phyloP scores from a whole-genome alignment of 192 early-diverging fungal species.

The Nowakowskiella sp. region DNA sequence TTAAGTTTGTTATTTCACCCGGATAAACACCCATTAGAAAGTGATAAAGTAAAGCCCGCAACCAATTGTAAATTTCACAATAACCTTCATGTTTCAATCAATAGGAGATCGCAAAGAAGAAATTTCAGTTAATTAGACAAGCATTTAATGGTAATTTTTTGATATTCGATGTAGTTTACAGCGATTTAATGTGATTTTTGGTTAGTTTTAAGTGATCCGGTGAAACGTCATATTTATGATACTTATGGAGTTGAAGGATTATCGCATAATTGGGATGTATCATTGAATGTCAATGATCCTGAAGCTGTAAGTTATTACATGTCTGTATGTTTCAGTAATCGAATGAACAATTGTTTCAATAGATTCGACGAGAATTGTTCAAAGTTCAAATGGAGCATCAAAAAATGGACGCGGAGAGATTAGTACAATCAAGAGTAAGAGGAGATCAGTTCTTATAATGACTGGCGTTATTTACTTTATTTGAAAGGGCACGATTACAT shows the following conservation, averaged over 20 bases:
- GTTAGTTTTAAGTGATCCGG: conserved; percentile 37
- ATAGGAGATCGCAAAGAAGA: conserved; percentile 29
- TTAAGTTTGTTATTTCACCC: conserved; percentile 48
- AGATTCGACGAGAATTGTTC: conserved; percentile 43
- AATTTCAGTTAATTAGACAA: conserved; percentile 41
- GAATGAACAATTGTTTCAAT: conserved; percentile 3
- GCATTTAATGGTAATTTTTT: conserved; percentile 33
- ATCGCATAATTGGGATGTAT: conserved; percentile 39
- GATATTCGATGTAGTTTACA: neutral
- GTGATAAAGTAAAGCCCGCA: neutral
- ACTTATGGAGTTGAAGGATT: conserved; percentile 40
- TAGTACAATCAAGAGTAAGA: conserved; percentile 31
- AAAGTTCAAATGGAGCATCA: conserved; percentile 17
- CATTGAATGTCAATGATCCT: conserved; percentile 9
- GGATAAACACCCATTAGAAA: conserved; percentile 35
- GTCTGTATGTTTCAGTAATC: conserved; percentile 8
- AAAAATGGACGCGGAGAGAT: conserved; percentile 32
- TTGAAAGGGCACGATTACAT: conserved; percentile 31
- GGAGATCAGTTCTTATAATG: neutral
- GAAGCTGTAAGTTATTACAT: conserved; percentile 9
- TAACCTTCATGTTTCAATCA: conserved; percentile 3
- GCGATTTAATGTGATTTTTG: conserved; percentile 6
- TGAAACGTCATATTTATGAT: conserved; percentile 47
- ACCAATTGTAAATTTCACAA: neutral
- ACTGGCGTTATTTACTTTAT: neutral